These are phyloP conservation scores for Nannochloropsis gaditana DNA, from an alignment of 108 stramenopile species.

Conservation along the genomic window DNA sequence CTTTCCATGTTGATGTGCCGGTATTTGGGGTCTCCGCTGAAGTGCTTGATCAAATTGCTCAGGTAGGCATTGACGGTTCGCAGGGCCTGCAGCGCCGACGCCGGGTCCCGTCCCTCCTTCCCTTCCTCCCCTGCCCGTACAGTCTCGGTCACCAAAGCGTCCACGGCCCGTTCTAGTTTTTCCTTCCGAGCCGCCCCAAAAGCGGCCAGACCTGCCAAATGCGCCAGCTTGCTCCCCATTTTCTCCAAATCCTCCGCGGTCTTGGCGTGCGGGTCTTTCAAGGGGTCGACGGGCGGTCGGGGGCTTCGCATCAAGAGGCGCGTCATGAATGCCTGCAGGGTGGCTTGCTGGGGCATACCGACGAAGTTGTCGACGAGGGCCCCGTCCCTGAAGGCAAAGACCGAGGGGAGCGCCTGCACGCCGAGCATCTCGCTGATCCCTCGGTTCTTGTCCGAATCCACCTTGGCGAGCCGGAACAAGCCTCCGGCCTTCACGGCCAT, in stretches of 20 bases:
- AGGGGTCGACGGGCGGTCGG: neutral
- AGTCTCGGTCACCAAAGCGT: conserved; percentile 23
- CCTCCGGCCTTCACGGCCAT: conserved; percentile 47
- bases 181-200: conserved; percentile 35
- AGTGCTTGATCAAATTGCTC: neutral
- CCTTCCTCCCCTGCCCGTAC: neutral
- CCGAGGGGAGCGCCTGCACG: conserved; percentile 33
- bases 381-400: conserved; percentile 43
- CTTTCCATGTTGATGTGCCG: neutral
- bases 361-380: conserved; percentile 41
- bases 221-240: conserved; percentile 39
- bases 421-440: conserved; percentile 23
- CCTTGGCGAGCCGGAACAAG: conserved; percentile 42
- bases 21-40: neutral
- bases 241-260: conserved; percentile 26
- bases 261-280: neutral
- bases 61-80: conserved; percentile 24
- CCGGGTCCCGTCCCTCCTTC: neutral
- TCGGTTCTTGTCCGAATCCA: conserved; percentile 25
- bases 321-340: conserved; percentile 47
- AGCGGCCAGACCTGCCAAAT: conserved; percentile 29
- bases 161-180: conserved; percentile 30
- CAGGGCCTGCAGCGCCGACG: conserved; percentile 25
- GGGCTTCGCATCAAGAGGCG: conserved; percentile 29
- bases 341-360: conserved; percentile 29